Evolutionary conservation across 352 stramenopile species (phyloP).

Genomic region (Phytophthora ramorum): DNA sequence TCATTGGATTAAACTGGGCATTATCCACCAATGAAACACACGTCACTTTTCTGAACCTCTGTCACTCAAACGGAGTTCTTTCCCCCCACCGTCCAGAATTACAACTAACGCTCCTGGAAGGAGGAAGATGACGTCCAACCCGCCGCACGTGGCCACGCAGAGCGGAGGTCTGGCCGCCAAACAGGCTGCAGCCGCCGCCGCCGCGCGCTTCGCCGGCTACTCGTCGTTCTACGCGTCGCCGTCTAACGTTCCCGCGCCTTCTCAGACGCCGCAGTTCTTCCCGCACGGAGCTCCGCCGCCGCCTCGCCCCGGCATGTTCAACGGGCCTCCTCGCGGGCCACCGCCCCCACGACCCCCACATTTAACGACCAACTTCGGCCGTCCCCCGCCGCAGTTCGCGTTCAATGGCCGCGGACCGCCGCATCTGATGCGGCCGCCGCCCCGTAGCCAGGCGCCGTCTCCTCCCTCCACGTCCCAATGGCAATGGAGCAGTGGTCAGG

Average conservation of each 20-base stretch:
- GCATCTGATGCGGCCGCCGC: slow-evolving; percentile 50
- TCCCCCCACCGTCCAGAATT: slow-evolving; percentile 14
- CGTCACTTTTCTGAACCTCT: slow-evolving; percentile 21
- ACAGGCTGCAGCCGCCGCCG: slow-evolving; percentile 44
- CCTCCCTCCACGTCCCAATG: slow-evolving; percentile 47
- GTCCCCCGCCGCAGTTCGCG: slow-evolving; percentile 26
- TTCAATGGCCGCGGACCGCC: slow-evolving; percentile 35
- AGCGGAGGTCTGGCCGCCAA: slow-evolving; percentile 33
- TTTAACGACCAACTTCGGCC: slow-evolving; percentile 22
- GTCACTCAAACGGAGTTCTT: slow-evolving; percentile 8
- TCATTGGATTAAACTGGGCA: not conserved
- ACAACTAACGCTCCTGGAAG: not conserved
- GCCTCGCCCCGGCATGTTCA: slow-evolving; percentile 33
- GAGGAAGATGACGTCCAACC: slow-evolving; percentile 46
- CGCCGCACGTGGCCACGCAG: slow-evolving; percentile 33
- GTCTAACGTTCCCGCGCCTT: slow-evolving; percentile 1
- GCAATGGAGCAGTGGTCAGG: slow-evolving; percentile 71
- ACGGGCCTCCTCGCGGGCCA: slow-evolving; percentile 23
- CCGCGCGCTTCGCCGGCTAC: slow-evolving; percentile 68
- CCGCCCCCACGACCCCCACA: slow-evolving; percentile 26
- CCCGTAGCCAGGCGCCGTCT: slow-evolving; percentile 26
- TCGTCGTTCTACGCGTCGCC: slow-evolving; percentile 69
- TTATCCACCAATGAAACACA: not conserved
- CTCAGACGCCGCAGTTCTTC: slow-evolving; percentile 13
- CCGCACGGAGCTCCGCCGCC: slow-evolving; percentile 17